Evolutionary conservation across 163 green algal genomes (phyloP), one percentile per base, ranked within the genome.

Genomic region (Trebouxiophyceae sp.): DNA sequence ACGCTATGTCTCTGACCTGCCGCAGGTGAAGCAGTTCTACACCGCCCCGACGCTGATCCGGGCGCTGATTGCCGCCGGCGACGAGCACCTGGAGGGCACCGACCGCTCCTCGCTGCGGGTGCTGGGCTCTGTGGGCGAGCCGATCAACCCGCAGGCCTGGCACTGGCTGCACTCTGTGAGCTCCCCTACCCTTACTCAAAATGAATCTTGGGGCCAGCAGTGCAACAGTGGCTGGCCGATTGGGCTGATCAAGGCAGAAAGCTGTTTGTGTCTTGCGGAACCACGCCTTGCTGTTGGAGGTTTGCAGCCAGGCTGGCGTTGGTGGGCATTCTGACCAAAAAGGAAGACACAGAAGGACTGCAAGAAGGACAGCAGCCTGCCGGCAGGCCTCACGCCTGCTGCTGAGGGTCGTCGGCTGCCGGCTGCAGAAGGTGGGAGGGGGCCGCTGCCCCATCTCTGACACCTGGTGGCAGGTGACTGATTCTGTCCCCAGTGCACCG

Each of bases 11-110:
- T n/a, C n/a, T n/a, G n/a, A n/a, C n/a, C n/a, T n/a, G n/a, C n/a
- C n/a, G n/a, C 58, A 88, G 74, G 89, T 93, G 29, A 87, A 75
- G n/a, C 65, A 87, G 69, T 97, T 98, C 67, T 98, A 99, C 89
- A 99, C 94, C 3, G 94, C 94, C 3, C 94, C 94, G 62, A 99
- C 94, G 22, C 88, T 91, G 66, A 96, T 99, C 61, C 82, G 93
- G 58, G 76, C 82, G 1, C 84, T 97, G 62, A 95, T 96, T 86
- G 60, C 74, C 30, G 66, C 64, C 19, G 94, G 93, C 23, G 86
- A 97, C 63, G 61, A 91, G 19, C 86, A 74, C 44, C 88, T 97
- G 30, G 81, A 66, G 30, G 68, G 69, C 44, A 57, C 78, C 60
- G 64, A 75, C 63, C 72, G 71, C 32, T 74, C 63, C 50, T 76